These are phyloP conservation scores for Tulasnella sp. DNA, from an alignment of 768 basidiomycete genomes.

Conservation along the genomic window DNA sequence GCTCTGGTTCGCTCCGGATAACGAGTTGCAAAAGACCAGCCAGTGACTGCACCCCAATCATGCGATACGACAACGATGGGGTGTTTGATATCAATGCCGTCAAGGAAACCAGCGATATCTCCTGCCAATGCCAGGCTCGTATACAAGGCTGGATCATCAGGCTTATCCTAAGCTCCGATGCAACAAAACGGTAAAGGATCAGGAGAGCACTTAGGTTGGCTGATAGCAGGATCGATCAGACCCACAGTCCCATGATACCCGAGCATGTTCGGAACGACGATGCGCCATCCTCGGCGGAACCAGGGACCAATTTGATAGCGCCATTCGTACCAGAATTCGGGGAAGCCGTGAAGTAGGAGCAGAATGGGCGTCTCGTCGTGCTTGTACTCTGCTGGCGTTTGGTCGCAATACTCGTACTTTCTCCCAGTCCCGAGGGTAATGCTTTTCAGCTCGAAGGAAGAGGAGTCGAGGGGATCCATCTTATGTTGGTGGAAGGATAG, in stretches of 20 bases:
- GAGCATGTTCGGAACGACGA: slow-evolving; percentile 41
- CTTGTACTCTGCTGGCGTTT: too few species aligned
- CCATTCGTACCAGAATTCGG: slow-evolving; percentile 41
- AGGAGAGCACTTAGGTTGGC: too few species aligned
- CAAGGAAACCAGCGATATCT: slow-evolving; percentile 58
- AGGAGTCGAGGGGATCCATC: too few species aligned
- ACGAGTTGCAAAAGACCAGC: slow-evolving; percentile 43
- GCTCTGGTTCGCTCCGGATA: too few species aligned
- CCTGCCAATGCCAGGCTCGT: slow-evolving; percentile 46
- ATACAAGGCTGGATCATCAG: slow-evolving; percentile 42
- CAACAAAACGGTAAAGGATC: too few species aligned
- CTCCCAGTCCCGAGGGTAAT: too few species aligned
- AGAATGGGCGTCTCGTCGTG: too few species aligned
- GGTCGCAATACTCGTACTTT: too few species aligned
- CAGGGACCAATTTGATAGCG: slow-evolving; percentile 62
- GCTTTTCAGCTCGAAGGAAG: too few species aligned
- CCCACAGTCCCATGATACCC: slow-evolving; percentile 50
- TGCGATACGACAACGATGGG: slow-evolving; percentile 53
- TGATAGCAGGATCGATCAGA: background rate
- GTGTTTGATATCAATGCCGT: slow-evolving; percentile 32
- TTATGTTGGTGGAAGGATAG: too few species aligned
- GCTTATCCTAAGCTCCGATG: slow-evolving; percentile 35
- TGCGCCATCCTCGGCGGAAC: slow-evolving; percentile 49
- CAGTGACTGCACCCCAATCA: slow-evolving; percentile 67
- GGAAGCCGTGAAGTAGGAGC: too few species aligned